Evolutionary conservation across 2,329 filamentous ascomycete genomes (phyloP), one percentile per base, ranked within the genome.

Genomic region (Talaromyces sp.): DNA sequence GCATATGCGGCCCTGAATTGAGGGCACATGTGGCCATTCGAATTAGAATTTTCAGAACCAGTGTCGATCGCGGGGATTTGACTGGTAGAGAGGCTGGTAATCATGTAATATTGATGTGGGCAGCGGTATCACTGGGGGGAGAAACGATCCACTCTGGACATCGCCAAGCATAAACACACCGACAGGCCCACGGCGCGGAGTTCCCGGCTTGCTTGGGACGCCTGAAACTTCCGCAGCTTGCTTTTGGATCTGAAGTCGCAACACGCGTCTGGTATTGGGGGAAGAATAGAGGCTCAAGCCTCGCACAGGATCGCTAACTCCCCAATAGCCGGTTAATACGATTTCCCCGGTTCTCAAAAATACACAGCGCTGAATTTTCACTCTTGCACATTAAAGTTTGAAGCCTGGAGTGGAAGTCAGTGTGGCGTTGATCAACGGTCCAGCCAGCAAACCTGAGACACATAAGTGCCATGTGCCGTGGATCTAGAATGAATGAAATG

Each of bases 51-150:
- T 39, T 8, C 7, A 24, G 20, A 35, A 9, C 6, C 4, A 46
- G 7, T 27, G 43, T 27, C 19, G 43, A 45, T 45, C 43, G 19
- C 19, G 22, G 16, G 20, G 11, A 14, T 9, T 4, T 30, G 16
- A 24, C 4, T n/a, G 16, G n/a, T 16, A 39, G n/a, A 32, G 33
- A 24, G n/a, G 20, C 33, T 46, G 7, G 32, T 19, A 35, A 13
- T 24, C 30, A 9, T 13, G 20, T 46, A 45, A 35, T 36, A 36
- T 46, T 46, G 30, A 46, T 46, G 17, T 46, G 43, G 43, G 43
- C 43, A 46, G n/a, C 4, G 3, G 43, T n/a, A 0, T 46, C 13
- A 46, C 33, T 46, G 43, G 43, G 19, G 43, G 17, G 14, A 5
- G 16, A 32, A 19, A 30, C 29, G 20, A 46, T 30, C 43, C 43